Evolutionary conservation across 2,329 filamentous ascomycete species (phyloP), one percentile per base, ranked within the genome.

Genomic region (Ophiostoma australiae): DNA sequence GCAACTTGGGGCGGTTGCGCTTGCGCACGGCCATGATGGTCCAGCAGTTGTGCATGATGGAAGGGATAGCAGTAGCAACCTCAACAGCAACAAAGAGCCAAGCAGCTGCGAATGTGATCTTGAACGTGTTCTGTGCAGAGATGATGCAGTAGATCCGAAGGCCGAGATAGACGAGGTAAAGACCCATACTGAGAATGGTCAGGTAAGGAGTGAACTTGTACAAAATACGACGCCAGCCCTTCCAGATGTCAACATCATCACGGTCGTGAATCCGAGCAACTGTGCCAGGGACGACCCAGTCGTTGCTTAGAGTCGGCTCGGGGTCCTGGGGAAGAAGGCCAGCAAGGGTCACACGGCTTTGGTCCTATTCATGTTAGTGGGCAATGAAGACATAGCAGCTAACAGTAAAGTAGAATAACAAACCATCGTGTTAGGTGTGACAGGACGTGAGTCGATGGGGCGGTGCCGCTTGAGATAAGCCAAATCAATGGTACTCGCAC

Each of bases 61-160:
- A 69, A 11, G 75, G 75, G 27, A 76, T 72, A 61, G 70, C 73
- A 0, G 74, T 74, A 44, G 73, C 73, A 39, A 76, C 70, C 70
- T 76, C 75, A 44, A 76, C 72, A n/a, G 73, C 74, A 13, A 76
- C 72, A 20, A 73, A 73, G 7, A 86, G 75, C 86, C 86, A 88
- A 2, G 86, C 86, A 65, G 83, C 81, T 4, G 80, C 79, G 72
- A 83, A 88, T 1, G 78, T 79, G 31, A 78, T 76, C 3, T 76
- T 68, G 4, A 78, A 77, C 0, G 77, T 77, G 1, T 80, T 78
- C 74, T 88, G 85, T 0, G 86, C 85, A 65, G 78, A 77, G n/a
- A 85, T 76, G 70, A 87, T 82, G 75, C 85, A 87, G 69, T 79
- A 78, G 39, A 88, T 82, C 52, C 86, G 84, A 70, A 84, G 77